phyloP scores from a whole-genome alignment of 2,329 filamentous ascomycete genomes.

The Diaporthe sp. region DNA sequence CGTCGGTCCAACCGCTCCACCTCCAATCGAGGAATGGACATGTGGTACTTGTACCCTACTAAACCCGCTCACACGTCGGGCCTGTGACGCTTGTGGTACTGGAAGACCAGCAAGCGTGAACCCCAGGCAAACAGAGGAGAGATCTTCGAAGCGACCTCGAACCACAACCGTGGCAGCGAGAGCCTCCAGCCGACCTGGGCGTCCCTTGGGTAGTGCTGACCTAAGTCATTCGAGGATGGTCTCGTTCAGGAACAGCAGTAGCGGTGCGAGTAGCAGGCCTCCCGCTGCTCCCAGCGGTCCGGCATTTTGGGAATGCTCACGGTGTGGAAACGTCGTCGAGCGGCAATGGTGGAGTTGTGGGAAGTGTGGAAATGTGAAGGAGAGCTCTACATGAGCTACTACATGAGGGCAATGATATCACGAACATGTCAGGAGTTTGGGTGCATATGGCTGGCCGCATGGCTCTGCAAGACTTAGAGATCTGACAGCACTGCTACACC shows the following conservation, averaged over 20 bases:
- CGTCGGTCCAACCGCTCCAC: constrained; percentile 10
- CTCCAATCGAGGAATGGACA: constrained; percentile 57
- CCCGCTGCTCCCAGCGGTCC: constrained; percentile 44
- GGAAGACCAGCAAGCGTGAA: constrained; percentile 53
- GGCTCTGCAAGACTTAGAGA: background rate
- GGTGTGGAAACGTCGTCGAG: constrained; percentile 66
- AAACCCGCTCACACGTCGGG: constrained; percentile 63
- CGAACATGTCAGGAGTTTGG: constrained; percentile 4
- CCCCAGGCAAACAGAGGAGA: constrained; percentile 36
- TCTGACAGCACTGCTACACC: background rate
- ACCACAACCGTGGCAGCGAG: constrained; percentile 29
- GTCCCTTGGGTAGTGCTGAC: constrained; percentile 26
- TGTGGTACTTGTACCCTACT: constrained; percentile 70
- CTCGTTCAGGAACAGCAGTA: constrained; percentile 40
- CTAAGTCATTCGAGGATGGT: constrained; percentile 39
- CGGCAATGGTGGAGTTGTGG: constrained; percentile 70
- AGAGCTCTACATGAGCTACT: constrained; percentile 54
- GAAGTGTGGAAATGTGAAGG: constrained; percentile 67
- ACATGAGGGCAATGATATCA: constrained; percentile 6
- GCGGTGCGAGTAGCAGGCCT: constrained; percentile 35
- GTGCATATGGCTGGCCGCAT: background rate
- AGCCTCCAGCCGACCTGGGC: background rate
- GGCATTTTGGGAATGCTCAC: constrained; percentile 64
- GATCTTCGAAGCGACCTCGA: constrained; percentile 35
- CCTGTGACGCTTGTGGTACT: constrained; percentile 69